Evolutionary conservation across 2,329 filamentous ascomycete species (phyloP).

Genomic region (Exophiala dermatitidis): DNA sequence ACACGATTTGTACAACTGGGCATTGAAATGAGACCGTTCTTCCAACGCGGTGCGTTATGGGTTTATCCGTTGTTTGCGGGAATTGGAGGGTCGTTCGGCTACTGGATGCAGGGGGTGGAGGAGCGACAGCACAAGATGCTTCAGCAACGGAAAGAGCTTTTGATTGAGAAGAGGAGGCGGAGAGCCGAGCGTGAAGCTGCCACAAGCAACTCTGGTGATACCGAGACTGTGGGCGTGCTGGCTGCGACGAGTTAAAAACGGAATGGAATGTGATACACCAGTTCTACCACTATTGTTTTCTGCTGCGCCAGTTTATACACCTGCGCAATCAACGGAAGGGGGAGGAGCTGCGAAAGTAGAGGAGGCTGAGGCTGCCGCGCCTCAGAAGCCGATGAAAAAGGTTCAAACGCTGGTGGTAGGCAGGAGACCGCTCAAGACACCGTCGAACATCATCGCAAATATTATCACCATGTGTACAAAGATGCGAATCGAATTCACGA

Average conservation of each 20-base stretch:
- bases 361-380: too few relatives aligned
- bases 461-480: too few relatives aligned
- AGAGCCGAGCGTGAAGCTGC: conserved; percentile 59
- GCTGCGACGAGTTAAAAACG: conserved; percentile 21
- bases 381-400: too few relatives aligned
- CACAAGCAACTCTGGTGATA: conserved; percentile 3
- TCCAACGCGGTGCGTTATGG: conserved; percentile 77
- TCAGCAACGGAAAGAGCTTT: conserved; percentile 65
- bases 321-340: too few relatives aligned
- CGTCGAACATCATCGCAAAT: too few relatives aligned
- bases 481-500: too few relatives aligned
- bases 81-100: conserved; percentile 85
- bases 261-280: too few relatives aligned
- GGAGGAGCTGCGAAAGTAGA: too few relatives aligned
- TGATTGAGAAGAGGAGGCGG: conserved; percentile 84
- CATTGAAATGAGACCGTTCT: conserved; percentile 95
- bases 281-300: too few relatives aligned
- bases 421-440: too few relatives aligned
- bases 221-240: conserved; percentile 21
- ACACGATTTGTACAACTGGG: conserved; percentile 94
- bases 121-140: conserved; percentile 70
- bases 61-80: conserved; percentile 84
- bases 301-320: too few relatives aligned
- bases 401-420: too few relatives aligned
- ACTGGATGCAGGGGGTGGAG: conserved; percentile 92